Evolutionary conservation across 1,284 basidiomycete genomes (phyloP).

Genomic region (Uromyces viciae-fabae): DNA sequence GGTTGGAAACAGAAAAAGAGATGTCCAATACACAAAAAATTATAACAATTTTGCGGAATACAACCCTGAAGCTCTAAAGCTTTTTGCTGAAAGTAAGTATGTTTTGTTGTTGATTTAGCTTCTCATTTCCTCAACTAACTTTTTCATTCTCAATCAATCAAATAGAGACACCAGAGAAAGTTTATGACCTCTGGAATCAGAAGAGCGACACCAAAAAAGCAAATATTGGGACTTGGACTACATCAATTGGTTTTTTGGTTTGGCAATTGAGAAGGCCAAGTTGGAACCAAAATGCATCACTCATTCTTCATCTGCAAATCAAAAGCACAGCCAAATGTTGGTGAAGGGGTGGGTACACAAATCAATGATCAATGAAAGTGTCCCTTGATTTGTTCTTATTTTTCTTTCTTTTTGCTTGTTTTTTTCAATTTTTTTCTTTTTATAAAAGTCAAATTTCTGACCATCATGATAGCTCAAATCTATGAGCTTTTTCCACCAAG

Average conservation of each 20-base stretch:
- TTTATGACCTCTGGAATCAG: not conserved
- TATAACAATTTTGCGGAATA: not conserved
- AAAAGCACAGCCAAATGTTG: not conserved
- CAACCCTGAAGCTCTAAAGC: not conserved
- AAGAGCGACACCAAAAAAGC: not conserved
- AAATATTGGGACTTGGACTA: not conserved
- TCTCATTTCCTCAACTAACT: not conserved
- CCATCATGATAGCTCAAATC: not conserved
- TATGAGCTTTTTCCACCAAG: slow-evolving; percentile 6
- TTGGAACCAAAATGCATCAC: not conserved
- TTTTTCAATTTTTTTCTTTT: not conserved
- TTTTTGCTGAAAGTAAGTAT: not conserved
- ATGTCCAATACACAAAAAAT: not conserved
- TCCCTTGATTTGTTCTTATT: not conserved
- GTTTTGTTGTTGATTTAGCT: not conserved
- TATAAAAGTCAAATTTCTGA: too few species aligned
- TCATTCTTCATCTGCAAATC: not conserved
- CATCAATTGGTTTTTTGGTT: not conserved
- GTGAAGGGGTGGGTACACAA: not conserved
- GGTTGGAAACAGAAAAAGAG: not conserved
- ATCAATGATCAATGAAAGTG: not conserved
- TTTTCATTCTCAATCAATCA: not conserved
- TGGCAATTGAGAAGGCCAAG: not conserved
- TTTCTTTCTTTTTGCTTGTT: not conserved
- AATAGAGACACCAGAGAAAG: not conserved